Percentiles rank a stretch among this genome's conserved stretches.
Conservation (phyloP, 164 flowering plant species). For the Aristolochia contorta region DNA sequence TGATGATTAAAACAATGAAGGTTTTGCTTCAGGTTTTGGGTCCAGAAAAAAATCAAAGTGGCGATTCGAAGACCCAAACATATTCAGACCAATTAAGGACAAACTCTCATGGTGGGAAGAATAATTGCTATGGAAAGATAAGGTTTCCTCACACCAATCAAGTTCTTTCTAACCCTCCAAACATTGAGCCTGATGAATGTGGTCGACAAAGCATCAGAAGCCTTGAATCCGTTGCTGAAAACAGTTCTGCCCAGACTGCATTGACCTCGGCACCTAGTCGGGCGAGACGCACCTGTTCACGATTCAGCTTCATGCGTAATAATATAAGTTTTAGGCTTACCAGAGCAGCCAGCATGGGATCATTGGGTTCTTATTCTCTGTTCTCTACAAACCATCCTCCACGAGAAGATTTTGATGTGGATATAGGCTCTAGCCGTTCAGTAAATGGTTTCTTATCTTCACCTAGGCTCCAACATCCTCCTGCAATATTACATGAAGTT, state of each 20-base stretch:
- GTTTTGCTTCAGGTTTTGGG: slow-evolving; percentile 23
- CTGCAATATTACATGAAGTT: slow-evolving; percentile 11
- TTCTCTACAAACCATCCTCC: slow-evolving; percentile 34
- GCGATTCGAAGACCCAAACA: slow-evolving; percentile 9
- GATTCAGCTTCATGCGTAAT: slow-evolving; percentile 57
- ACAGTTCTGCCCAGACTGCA: slow-evolving; percentile 33
- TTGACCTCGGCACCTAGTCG: slow-evolving; percentile 29
- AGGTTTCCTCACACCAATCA: slow-evolving; percentile 30
- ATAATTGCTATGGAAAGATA: slow-evolving; percentile 23
- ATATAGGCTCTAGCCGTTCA: slow-evolving; percentile 15
- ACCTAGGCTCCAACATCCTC: slow-evolving; percentile 16
- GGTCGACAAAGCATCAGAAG: slow-evolving; percentile 21
- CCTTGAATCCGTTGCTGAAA: slow-evolving; percentile 25
- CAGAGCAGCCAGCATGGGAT: slow-evolving; percentile 63
- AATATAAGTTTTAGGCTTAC: slow-evolving; percentile 61
- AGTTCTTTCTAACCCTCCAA: slow-evolving; percentile 24
- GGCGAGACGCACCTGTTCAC: slow-evolving; percentile 49
- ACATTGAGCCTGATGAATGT: slow-evolving; percentile 34
- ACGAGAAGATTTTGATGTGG: slow-evolving; percentile 29
- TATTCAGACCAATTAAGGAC: slow-evolving; percentile 18
- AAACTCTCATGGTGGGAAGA: slow-evolving; percentile 22
- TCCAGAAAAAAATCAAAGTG: slow-evolving; percentile 24
- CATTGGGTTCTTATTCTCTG: slow-evolving; percentile 44
- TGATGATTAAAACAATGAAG: neutral
- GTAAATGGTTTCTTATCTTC: neutral